phyloP scores from a whole-genome alignment of 495 filamentous ascomycete genomes.

The Podospora comata region DNA sequence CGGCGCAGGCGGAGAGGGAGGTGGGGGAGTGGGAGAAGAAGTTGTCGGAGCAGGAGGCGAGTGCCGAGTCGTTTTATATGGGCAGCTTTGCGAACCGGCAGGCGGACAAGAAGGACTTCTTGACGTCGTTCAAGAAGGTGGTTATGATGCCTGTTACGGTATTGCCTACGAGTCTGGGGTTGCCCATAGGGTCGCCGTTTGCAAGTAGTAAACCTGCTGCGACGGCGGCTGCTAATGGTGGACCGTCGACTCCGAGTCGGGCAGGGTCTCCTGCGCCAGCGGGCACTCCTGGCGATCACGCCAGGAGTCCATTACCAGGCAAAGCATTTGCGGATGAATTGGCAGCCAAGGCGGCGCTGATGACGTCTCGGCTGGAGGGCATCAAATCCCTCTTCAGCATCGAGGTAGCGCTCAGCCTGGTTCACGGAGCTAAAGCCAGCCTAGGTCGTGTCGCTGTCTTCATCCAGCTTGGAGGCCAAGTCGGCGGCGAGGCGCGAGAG shows the following conservation, averaged over 20 bases:
- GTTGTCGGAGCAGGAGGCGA: constrained; percentile 84
- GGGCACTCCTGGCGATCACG: constrained; percentile 27
- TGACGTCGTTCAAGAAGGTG: constrained; percentile 96
- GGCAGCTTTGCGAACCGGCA: constrained; percentile 80
- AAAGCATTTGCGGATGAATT: constrained; percentile 83
- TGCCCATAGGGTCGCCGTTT: constrained; percentile 45
- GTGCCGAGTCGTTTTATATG: constrained; percentile 92
- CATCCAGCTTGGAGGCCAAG: constrained; percentile 70
- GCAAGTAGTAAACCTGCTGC: constrained; percentile 43
- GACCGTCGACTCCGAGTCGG: constrained; percentile 34
- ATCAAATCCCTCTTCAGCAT: constrained; percentile 94
- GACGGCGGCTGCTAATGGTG: constrained; percentile 26
- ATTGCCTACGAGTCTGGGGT: constrained; percentile 56
- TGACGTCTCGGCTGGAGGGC: constrained; percentile 89
- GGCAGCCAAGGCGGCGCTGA: constrained; percentile 92
- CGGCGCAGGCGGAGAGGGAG: constrained; percentile 65
- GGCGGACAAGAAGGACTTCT: constrained; percentile 92
- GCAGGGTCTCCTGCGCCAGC: constrained; percentile 41
- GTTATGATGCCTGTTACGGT: constrained; percentile 98
- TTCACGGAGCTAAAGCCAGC: constrained; percentile 85
- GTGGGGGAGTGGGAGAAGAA: constrained; percentile 88
- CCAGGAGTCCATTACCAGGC: constrained; percentile 48
- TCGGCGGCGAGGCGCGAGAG: constrained; percentile 77
- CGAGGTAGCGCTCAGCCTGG: constrained; percentile 84
- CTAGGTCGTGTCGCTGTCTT: constrained; percentile 84